Percentiles rank a stretch among this genome's conserved stretches.
Conservation (phyloP, 2,329 filamentous ascomycete genomes). For the Coniella lustricola region DNA sequence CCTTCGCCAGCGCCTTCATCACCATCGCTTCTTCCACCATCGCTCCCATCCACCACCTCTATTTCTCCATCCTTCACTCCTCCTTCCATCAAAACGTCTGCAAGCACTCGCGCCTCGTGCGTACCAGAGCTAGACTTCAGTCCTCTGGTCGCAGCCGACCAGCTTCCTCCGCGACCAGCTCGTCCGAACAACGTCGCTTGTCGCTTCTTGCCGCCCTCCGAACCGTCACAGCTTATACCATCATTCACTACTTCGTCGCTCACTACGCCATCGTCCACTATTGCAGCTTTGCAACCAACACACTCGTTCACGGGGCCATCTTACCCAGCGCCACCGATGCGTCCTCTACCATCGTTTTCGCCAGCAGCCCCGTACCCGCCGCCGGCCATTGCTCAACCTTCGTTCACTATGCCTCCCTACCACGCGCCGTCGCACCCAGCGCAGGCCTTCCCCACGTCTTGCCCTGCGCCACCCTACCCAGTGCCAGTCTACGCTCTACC, state of each 20-base stretch:
- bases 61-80: neutral
- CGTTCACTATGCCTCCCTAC: neutral
- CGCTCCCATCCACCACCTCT: neutral
- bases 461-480: neutral
- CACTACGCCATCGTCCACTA: too few species aligned
- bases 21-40: neutral
- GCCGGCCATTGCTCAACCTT: neutral
- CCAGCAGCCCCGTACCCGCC: neutral
- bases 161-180: too few species aligned
- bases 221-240: too few species aligned
- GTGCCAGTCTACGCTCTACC: neutral
- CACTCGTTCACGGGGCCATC: too few species aligned
- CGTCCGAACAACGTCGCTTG: too few species aligned
- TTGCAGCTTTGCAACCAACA: too few species aligned
- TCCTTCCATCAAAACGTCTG: too few species aligned
- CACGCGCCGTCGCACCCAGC: neutral
- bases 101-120: neutral
- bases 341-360: neutral
- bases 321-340: too few species aligned
- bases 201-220: too few species aligned
- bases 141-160: too few species aligned
- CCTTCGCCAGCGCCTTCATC: neutral
- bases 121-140: too few species aligned
- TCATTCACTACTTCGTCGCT: too few species aligned
- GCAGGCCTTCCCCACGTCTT: neutral